These are phyloP conservation scores for Paramyrothecium sp. DNA, from an alignment of 2,329 filamentous ascomycete species.

Conservation along the genomic window DNA sequence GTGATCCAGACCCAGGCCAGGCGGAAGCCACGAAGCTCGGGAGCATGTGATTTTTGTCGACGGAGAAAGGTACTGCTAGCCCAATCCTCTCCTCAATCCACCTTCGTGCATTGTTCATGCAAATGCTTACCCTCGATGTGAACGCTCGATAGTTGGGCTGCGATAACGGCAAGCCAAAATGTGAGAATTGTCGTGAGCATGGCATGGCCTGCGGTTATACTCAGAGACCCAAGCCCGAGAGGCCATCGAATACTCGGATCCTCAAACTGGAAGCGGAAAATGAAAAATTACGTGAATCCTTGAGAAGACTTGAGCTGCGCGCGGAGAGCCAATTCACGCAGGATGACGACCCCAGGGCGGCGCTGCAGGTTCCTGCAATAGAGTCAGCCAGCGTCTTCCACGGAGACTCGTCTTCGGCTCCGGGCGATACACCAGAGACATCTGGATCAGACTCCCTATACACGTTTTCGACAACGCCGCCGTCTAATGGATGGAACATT, in stretches of 20 bases:
- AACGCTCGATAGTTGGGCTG: constrained; percentile 20
- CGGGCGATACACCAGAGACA: too few relatives aligned
- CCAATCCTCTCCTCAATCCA: background rate
- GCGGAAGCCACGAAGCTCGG: constrained; percentile 2
- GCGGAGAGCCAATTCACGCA: too few relatives aligned
- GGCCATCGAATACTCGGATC: constrained; percentile 25
- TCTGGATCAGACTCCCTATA: too few relatives aligned
- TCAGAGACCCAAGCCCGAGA: constrained; percentile 5
- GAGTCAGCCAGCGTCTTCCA: too few relatives aligned
- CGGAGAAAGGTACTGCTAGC: constrained; percentile 11
- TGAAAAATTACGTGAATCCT: constrained; percentile 28
- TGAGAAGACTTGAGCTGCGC: too few relatives aligned
- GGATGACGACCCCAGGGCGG: too few relatives aligned
- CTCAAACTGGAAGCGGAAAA: constrained; percentile 34
- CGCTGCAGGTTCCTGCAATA: too few relatives aligned
- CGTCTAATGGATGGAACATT: too few relatives aligned
- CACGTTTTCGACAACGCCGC: too few relatives aligned
- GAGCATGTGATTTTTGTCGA: constrained; percentile 19
- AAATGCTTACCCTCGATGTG: too few relatives aligned
- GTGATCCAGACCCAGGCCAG: too few relatives aligned
- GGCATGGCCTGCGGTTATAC: constrained; percentile 12
- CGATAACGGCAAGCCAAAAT: constrained; percentile 15
- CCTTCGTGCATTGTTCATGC: background rate
- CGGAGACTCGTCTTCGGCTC: too few relatives aligned
- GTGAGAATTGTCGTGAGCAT: constrained; percentile 12